Base-by-base conservation (phyloP, 257 asterid genomes). In the Rehmannia glutinosa region DNA sequence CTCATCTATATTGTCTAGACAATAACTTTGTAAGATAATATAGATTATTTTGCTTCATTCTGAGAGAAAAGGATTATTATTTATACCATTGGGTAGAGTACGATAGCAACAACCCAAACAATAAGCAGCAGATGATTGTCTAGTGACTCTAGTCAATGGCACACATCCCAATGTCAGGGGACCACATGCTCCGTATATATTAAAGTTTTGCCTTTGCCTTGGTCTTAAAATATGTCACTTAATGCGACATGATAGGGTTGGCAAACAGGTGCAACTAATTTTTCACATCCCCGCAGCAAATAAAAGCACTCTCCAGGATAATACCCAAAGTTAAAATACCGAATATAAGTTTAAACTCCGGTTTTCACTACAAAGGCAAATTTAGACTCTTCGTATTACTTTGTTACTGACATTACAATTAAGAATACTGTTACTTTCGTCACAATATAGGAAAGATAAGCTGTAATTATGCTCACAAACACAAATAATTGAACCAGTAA, bases 91-190 rank as follows among this genome's bases (percentile, higher is more conserved):
- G 15, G n/a, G 35, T 24, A 15, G 49, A 54, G 56, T 16, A 54
- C 38, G 41, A 54, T 15, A 19, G 49, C 66, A 59, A 73, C 74
- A 60, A 64, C 60, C 71, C 63, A 49, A 73, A 62, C 42, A 57
- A 78, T 60, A 54, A 59, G 65, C 39, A 49, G 71, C 54, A 68
- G 66, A 73, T 55, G 39, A 30, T 63, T 73, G 51, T 32, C 59
- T 41, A n/a, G n/a, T n/a, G n/a, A n/a, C n/a, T n/a, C n/a, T n/a
- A 36, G 70, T 47, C 30, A 72, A 15, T 54, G 88, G 88, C 87
- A 83, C 90, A 68, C 80, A 70, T 71, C 56, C 58, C 90, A 67
- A 69, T 57, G 59, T 21, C 43, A 13, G 20, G 82, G 86, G 87
- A 78, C 85, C 92, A 78, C 88, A 74, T 16, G 55, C 62, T 15